These are phyloP conservation scores for Leccinum pachyderme DNA, from an alignment of 1,284 basidiomycete species.

Conservation along the genomic window DNA sequence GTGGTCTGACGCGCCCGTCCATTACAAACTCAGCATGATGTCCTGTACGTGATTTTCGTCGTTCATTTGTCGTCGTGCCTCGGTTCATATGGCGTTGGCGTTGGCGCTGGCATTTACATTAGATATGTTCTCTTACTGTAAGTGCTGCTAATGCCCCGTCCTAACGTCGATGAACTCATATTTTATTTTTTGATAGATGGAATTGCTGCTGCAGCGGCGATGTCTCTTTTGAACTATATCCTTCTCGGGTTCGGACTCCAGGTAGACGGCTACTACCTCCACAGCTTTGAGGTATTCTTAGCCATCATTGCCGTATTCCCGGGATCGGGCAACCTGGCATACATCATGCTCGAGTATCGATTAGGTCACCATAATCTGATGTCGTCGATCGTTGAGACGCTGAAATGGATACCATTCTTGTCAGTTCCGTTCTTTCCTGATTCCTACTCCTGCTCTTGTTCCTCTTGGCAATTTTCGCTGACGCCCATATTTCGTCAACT, in stretches of 20 bases:
- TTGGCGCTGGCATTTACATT: constrained; percentile 11
- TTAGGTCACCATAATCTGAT: constrained; percentile 60
- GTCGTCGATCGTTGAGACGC: constrained; percentile 39
- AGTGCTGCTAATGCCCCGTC: constrained; percentile 15
- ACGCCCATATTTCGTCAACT: neutral
- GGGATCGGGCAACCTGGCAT: constrained; percentile 68
- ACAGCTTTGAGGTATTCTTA: constrained; percentile 74
- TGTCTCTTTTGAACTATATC: constrained; percentile 73
- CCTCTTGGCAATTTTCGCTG: neutral
- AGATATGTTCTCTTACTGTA: constrained; percentile 86
- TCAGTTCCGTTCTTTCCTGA: neutral
- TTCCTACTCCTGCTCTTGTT: neutral
- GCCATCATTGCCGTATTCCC: constrained; percentile 76
- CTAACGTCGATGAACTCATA: neutral
- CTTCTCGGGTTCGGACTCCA: constrained; percentile 63
- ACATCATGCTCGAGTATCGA: constrained; percentile 73
- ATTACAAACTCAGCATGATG: constrained; percentile 81
- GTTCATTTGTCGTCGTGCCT: neutral
- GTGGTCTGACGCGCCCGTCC: constrained; percentile 73
- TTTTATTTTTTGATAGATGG: constrained; percentile 48
- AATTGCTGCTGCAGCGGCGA: constrained; percentile 63
- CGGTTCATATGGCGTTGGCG: constrained; percentile 6
- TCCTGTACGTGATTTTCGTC: constrained; percentile 56
- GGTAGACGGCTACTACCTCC: constrained; percentile 67
- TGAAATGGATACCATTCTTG: constrained; percentile 78